Evolutionary conservation across 345 rosid genomes (phyloP), one percentile per base, ranked within the genome.

Genomic region (Adansonia digitata): DNA sequence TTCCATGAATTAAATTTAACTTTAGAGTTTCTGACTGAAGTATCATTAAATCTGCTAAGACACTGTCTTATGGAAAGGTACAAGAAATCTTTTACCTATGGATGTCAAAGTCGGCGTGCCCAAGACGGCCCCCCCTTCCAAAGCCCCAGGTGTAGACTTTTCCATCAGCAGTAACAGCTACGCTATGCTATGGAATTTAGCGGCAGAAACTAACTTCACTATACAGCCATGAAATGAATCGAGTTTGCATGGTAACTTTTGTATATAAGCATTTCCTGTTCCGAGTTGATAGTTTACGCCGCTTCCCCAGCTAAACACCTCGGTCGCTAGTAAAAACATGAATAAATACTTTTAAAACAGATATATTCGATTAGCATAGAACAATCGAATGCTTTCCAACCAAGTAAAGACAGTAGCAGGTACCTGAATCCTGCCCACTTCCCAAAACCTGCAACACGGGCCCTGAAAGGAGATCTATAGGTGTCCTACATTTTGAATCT

Each of bases 71-170:
- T 26, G 34, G 34, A 2, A 22, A 49, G 29, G 48, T 17, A 46
- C 15, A 20, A 53, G 13, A 31, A 60, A 51, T 69, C n/a, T 35
- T 8, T 39, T 81, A 93, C 98, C 99, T 95, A 83, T 95, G 99
- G 78, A 93, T 95, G 82, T 95, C 97, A 84, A 95, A 95, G 74
- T 95, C 99, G 71, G 99, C 96, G 81, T 95, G 99, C 75, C 98
- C 99, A 86, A 95, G 99, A 73, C 97, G 93, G 26, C 98, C 97
- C 31, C 98, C 98, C 75, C 99, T 91, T 69, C 98, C 99, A 82
- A 91, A 95, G 12, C 99, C 99, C 98, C 99, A 95, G 0, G 98
- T 90, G 79, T 86, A 95, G 62, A 93, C 90, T 81, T 93, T 89
- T 80, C 99, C 99, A 78, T 51, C 64, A 61, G 83, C 82, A 77